Percentiles rank a stretch among this genome's conserved stretches.
phyloP scores from a whole-genome alignment of 1,139 yeast genomes.

The Sugiyamaella paludigena region DNA sequence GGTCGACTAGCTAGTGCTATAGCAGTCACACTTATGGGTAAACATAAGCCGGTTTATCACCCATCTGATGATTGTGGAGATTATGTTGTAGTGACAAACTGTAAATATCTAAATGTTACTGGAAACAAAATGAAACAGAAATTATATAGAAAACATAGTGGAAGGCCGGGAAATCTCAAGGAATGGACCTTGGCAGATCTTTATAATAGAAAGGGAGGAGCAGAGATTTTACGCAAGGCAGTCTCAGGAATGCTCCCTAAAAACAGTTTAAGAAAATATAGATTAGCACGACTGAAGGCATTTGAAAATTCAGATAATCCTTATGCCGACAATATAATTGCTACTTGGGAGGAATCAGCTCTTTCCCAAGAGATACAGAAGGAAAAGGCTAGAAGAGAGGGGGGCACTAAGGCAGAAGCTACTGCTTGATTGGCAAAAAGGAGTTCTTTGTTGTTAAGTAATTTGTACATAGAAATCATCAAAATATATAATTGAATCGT shows the following conservation, averaged over 20 bases:
- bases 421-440: no score
- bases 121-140: constrained; percentile 83
- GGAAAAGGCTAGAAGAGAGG: not conserved
- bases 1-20: constrained; percentile 91
- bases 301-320: constrained; percentile 90
- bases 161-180: constrained; percentile 86
- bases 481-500: not conserved
- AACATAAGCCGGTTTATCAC: constrained; percentile 89
- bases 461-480: no score
- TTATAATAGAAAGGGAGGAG: constrained; percentile 76
- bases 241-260: constrained; percentile 97
- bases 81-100: constrained; percentile 93
- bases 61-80: constrained; percentile 85
- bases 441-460: no score
- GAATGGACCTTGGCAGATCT: constrained; percentile 78
- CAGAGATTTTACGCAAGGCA: constrained; percentile 78
- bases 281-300: constrained; percentile 80
- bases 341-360: constrained; percentile 72
- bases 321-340: constrained; percentile 74
- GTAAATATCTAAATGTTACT: constrained; percentile 72
- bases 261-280: constrained; percentile 72
- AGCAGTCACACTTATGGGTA: constrained; percentile 87
- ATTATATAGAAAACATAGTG: constrained; percentile 87
- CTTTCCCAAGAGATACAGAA: not conserved
- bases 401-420: not conserved